These are phyloP conservation scores for Paulownia fortunei DNA, from an alignment of 257 asterid species.

Conservation along the genomic window DNA sequence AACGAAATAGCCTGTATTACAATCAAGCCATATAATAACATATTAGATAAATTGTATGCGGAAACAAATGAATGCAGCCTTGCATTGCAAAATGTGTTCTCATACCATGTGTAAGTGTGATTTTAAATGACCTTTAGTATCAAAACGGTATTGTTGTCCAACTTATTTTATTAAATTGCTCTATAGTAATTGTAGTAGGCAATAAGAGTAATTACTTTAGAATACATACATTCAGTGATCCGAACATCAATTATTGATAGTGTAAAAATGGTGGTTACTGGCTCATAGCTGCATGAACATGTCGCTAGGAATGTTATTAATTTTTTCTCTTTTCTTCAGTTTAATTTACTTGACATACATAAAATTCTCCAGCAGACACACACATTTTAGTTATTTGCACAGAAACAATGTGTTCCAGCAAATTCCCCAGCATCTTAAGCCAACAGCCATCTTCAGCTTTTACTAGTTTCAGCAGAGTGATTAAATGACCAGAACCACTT, in stretches of 20 bases:
- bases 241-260: not conserved
- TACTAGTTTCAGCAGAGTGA: conserved; percentile 4
- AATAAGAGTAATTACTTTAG: not conserved
- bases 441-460: conserved; percentile 22
- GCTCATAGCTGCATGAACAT: not conserved
- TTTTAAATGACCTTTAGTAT: not conserved
- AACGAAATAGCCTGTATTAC: too few species aligned
- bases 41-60: too few species aligned
- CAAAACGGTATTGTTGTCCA: too few species aligned
- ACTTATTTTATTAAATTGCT: not conserved
- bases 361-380: not conserved
- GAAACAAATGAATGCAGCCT: not conserved
- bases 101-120: not conserved
- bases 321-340: not conserved
- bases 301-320: not conserved
- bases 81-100: not conserved
- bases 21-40: too few species aligned
- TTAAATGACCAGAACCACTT: conserved; percentile 7
- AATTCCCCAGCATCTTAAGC: not conserved
- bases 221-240: not conserved
- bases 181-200: not conserved
- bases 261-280: not conserved
- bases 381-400: not conserved
- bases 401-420: not conserved
- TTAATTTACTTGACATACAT: not conserved